A percentile compares a stretch with the other conserved stretches of the same genome.
phyloP scores from a whole-genome alignment of 2,329 filamentous ascomycete species.

The Lachnellula arida region DNA sequence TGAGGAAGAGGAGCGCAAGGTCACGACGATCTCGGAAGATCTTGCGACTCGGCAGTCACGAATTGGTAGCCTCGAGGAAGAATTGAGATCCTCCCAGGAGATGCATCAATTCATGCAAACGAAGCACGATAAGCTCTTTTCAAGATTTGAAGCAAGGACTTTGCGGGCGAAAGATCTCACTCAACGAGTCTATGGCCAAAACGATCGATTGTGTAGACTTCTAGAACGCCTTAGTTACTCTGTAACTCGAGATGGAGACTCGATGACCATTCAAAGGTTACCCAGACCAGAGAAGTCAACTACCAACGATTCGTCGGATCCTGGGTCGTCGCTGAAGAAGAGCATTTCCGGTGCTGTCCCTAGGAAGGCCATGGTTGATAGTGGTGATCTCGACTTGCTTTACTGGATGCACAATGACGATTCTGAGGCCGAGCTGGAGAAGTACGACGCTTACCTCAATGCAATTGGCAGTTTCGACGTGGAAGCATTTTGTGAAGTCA shows the following conservation, averaged over 20 bases:
- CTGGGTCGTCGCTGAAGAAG: constrained; percentile 47
- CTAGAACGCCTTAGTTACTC: constrained; percentile 84
- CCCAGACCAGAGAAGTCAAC: constrained; percentile 58
- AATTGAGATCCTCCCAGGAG: constrained; percentile 63
- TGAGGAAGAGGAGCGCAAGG: constrained; percentile 69
- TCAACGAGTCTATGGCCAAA: constrained; percentile 75
- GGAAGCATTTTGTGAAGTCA: constrained; percentile 76
- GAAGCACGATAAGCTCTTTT: constrained; percentile 46
- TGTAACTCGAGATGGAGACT: constrained; percentile 66
- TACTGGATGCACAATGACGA: constrained; percentile 76
- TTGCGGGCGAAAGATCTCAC: constrained; percentile 77
- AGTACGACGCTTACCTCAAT: constrained; percentile 70
- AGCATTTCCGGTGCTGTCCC: constrained; percentile 46
- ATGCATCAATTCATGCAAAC: constrained; percentile 53
- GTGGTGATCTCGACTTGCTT: constrained; percentile 66
- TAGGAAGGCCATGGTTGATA: constrained; percentile 53
- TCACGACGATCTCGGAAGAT: constrained; percentile 62
- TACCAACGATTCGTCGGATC: constrained; percentile 54
- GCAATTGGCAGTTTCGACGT: constrained; percentile 75
- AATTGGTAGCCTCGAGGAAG: constrained; percentile 70
- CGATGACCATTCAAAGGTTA: constrained; percentile 70
- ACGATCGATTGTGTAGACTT: constrained; percentile 76
- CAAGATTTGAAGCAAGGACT: constrained; percentile 65
- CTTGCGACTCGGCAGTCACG: constrained; percentile 73
- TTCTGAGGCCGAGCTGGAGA: constrained; percentile 60